These are phyloP conservation scores for Eudorina sp. DNA, from an alignment of 139 green algal species.

Conservation along the genomic window DNA sequence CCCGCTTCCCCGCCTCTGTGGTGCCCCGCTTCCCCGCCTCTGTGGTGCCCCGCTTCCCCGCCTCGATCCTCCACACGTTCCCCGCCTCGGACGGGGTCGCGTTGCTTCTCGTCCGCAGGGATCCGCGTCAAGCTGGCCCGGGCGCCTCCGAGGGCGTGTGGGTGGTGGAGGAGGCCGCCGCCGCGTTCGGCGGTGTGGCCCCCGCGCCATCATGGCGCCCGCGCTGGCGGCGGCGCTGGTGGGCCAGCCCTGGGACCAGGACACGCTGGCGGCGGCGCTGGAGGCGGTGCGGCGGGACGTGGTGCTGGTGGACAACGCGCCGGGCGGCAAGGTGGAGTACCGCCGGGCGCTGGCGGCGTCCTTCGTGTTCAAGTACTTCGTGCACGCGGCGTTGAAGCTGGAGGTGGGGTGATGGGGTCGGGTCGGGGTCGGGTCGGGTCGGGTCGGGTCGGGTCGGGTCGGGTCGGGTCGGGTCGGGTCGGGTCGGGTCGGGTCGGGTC, in stretches of 20 bases:
- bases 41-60: no score
- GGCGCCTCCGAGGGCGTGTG: constrained; percentile 56
- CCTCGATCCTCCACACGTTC: no score
- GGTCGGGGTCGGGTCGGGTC: no score
- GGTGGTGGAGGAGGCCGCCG: constrained; percentile 72
- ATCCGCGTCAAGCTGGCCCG: constrained; percentile 79
- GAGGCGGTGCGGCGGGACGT: constrained; percentile 83
- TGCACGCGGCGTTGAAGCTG: constrained; percentile 58
- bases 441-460: no score
- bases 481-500: no score
- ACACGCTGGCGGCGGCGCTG: constrained; percentile 76
- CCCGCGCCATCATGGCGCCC: constrained; percentile 77
- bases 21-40: no score
- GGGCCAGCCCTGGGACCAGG: constrained; percentile 69
- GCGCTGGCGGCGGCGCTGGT: constrained; percentile 67
- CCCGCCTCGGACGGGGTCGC: no score
- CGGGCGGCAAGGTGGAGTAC: constrained; percentile 95
- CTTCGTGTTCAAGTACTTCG: constrained; percentile 97
- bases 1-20: no score
- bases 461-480: no score
- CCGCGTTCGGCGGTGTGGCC: constrained; percentile 93
- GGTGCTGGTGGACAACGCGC: constrained; percentile 76
- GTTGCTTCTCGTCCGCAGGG: constrained; percentile 42
- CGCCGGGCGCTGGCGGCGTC: constrained; percentile 84
- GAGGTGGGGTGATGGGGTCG: no score